Conservation (phyloP, 2,329 filamentous ascomycete species). For the Rhytidhysteron rufulum region DNA sequence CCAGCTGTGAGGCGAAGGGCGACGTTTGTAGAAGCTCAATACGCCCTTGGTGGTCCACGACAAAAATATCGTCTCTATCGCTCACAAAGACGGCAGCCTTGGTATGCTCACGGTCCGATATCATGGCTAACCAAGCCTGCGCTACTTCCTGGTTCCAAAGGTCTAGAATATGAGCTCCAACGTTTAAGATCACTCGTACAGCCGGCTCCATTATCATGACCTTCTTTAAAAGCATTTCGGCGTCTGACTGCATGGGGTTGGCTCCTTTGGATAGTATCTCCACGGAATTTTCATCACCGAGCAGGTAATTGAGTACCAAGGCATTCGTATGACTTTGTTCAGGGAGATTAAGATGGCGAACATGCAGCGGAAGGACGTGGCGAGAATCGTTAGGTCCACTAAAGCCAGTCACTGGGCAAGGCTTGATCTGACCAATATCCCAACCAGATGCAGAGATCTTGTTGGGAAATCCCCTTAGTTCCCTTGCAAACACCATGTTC, state of each 20-base stretch:
- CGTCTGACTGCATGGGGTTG: slow-evolving; percentile 33
- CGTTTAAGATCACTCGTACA: slow-evolving; percentile 63
- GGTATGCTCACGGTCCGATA: slow-evolving; percentile 32
- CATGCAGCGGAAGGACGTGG: slow-evolving; percentile 52
- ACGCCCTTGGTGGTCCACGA: slow-evolving; percentile 48
- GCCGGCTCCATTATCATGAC: slow-evolving; percentile 38
- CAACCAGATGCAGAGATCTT: slow-evolving; percentile 66
- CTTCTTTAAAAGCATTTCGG: slow-evolving; percentile 43
- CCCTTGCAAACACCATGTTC: slow-evolving; percentile 56
- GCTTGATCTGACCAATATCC: slow-evolving; percentile 55
- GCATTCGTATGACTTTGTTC: slow-evolving; percentile 64
- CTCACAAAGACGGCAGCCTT: slow-evolving; percentile 53
- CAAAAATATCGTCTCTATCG: slow-evolving; percentile 51
- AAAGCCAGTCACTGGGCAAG: slow-evolving; percentile 59
- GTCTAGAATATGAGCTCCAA: slow-evolving; percentile 67
- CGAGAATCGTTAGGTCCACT: slow-evolving; percentile 66
- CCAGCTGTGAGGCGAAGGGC: slow-evolving; percentile 53
- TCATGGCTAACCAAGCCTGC: slow-evolving; percentile 50
- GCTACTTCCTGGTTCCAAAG: slow-evolving; percentile 45
- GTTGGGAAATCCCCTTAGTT: slow-evolving; percentile 58
- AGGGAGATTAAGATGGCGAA: slow-evolving; percentile 54
- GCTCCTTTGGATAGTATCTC: slow-evolving; percentile 14
- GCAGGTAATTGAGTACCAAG: slow-evolving; percentile 56
- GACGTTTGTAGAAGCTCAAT: slow-evolving; percentile 55
- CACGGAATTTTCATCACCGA: slow-evolving; percentile 39